phyloP scores from a whole-genome alignment of 345 rosid species.

The Dovyalis caffra region DNA sequence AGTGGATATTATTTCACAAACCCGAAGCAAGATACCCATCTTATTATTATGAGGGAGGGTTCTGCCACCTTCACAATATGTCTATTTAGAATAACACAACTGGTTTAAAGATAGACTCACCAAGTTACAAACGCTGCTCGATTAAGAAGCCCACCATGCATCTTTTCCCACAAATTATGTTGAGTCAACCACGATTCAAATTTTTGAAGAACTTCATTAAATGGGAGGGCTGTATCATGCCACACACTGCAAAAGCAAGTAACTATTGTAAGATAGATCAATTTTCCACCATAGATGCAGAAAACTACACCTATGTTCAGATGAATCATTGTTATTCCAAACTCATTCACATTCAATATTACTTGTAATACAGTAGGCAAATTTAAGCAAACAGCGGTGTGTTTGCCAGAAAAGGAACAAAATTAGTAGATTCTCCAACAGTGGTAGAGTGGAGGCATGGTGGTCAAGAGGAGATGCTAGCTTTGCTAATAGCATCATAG shows the following conservation, averaged over 20 bases:
- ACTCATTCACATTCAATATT: background rate
- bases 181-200: slow-evolving; percentile 83
- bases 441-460: background rate
- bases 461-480: background rate
- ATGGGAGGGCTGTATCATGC: slow-evolving; percentile 93
- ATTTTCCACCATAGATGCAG: slow-evolving; percentile 1
- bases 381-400: background rate
- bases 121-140: slow-evolving; percentile 88
- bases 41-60: background rate
- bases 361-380: background rate
- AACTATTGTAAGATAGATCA: background rate
- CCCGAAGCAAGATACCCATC: background rate
- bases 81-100: background rate
- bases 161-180: slow-evolving; percentile 60
- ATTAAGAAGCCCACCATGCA: slow-evolving; percentile 47
- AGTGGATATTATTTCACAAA: background rate
- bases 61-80: background rate
- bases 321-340: background rate
- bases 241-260: slow-evolving; percentile 61
- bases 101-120: slow-evolving; percentile 36
- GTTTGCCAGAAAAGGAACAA: no score
- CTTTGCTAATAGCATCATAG: background rate
- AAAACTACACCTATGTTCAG: background rate
- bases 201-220: slow-evolving; percentile 66
- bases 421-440: no score